Conservation (phyloP, 108 stramenopile species). For the Chaetoceros tenuissimus region DNA sequence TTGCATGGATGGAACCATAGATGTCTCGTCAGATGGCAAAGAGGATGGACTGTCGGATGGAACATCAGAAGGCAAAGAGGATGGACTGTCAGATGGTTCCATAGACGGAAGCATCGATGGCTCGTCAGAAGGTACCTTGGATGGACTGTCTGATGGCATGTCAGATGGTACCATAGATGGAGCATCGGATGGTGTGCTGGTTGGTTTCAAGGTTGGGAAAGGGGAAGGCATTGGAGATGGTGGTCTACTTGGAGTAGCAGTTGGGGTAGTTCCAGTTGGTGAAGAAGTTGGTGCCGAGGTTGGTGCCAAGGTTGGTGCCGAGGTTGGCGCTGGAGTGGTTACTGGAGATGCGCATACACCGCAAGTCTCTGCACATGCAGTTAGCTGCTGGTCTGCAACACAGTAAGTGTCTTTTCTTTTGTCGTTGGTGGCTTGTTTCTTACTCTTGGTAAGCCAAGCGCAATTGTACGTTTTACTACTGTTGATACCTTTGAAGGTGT, state of each 20-base stretch:
- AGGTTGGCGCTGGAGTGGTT: not conserved
- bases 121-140: not conserved
- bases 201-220: slow-evolving; percentile 4
- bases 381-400: not conserved
- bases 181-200: slow-evolving; percentile 5
- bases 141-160: not conserved
- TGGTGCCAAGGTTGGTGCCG: slow-evolving; percentile 4
- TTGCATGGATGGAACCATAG: not conserved
- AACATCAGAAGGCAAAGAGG: not conserved
- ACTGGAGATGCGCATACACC: not conserved
- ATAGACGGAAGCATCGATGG: not conserved
- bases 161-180: not conserved
- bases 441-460: not conserved
- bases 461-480: not conserved
- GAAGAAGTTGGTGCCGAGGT: slow-evolving; percentile 11
- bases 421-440: not conserved
- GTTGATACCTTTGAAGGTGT: not conserved
- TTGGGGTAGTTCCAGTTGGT: not conserved
- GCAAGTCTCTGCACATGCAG: not conserved
- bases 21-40: not conserved
- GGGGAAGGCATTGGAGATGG: slow-evolving; percentile 3
- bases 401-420: not conserved
- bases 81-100: not conserved
- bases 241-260: not conserved
- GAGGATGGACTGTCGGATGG: not conserved